These are phyloP conservation scores for Fusarium pilosicola DNA, from an alignment of 2,329 filamentous ascomycete species.

Conservation along the genomic window DNA sequence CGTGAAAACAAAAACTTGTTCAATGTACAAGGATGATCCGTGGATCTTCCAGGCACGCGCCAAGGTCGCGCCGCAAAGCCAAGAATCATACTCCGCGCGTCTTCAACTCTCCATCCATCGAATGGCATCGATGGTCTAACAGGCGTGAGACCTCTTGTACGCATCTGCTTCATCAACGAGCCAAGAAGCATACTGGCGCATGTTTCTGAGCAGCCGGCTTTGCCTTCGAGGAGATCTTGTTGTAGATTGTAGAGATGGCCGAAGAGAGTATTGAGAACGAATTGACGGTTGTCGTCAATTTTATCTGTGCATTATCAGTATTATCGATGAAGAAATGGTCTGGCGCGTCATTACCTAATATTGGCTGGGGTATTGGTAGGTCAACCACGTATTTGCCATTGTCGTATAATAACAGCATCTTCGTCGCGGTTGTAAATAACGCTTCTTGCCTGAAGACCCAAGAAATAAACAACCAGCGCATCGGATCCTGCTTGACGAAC, in stretches of 20 bases:
- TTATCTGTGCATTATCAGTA: background rate
- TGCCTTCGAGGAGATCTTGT: slow-evolving; percentile 15
- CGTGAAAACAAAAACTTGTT: slow-evolving; percentile 1
- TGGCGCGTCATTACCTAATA: background rate
- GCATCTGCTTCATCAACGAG: slow-evolving; percentile 18
- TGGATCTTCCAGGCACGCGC: slow-evolving; percentile 20
- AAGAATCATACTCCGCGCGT: slow-evolving; percentile 10
- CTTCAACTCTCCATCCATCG: slow-evolving; percentile 24
- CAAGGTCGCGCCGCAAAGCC: slow-evolving; percentile 5
- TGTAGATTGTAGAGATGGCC: slow-evolving; percentile 13
- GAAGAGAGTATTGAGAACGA: slow-evolving; percentile 14
- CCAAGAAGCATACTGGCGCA: slow-evolving; percentile 23
- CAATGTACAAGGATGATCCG: slow-evolving; percentile 18
- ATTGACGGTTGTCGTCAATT: slow-evolving; percentile 12
- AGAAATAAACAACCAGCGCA: slow-evolving; percentile 18
- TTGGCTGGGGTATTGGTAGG: slow-evolving; percentile 21
- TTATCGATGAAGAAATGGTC: fast-evolving
- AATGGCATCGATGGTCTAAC: background rate
- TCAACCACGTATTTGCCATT: slow-evolving; percentile 9
- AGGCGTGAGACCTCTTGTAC: background rate
- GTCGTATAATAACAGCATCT: slow-evolving; percentile 1
- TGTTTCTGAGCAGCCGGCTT: slow-evolving; percentile 14
- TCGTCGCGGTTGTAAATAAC: background rate
- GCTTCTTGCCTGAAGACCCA: slow-evolving; percentile 15
- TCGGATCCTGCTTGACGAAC: slow-evolving; percentile 1